phyloP scores from a whole-genome alignment of 345 rosid species.

The Hypericum androsaemum region DNA sequence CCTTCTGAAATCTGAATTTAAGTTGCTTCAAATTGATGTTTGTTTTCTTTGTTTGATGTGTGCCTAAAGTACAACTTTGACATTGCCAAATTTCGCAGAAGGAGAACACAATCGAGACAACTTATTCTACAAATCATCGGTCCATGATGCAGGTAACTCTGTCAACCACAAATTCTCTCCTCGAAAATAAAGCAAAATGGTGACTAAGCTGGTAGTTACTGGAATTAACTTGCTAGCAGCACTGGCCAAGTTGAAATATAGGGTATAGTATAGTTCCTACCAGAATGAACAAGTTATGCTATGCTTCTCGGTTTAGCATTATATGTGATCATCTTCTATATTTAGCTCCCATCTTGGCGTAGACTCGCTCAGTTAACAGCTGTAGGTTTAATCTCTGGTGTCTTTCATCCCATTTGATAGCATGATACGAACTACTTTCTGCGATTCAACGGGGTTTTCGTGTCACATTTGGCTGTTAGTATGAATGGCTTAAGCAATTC shows the following conservation, averaged over 20 bases:
- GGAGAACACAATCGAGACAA: slow-evolving; percentile 70
- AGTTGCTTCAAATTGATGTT: background rate
- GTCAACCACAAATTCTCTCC: background rate
- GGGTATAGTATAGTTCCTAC: too few relatives aligned
- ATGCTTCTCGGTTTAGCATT: too few relatives aligned
- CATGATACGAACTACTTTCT: background rate
- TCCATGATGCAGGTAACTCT: slow-evolving; percentile 91
- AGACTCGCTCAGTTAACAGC: too few relatives aligned
- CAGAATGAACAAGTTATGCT: too few relatives aligned
- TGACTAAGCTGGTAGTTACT: background rate
- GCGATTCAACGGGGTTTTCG: background rate
- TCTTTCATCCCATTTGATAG: too few relatives aligned
- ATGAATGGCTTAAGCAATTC: background rate
- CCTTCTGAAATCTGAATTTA: background rate
- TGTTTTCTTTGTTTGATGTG: background rate
- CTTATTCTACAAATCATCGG: slow-evolving; percentile 70
- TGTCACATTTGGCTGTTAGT: background rate
- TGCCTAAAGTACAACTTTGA: background rate
- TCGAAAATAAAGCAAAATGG: background rate
- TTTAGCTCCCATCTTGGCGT: too few relatives aligned
- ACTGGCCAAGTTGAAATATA: too few relatives aligned
- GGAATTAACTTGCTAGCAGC: too few relatives aligned
- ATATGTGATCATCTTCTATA: too few relatives aligned
- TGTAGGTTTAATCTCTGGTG: too few relatives aligned
- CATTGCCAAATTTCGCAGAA: slow-evolving; percentile 38